phyloP scores from a whole-genome alignment of 129 eudicot species.

The Pulicaria dysenterica region DNA sequence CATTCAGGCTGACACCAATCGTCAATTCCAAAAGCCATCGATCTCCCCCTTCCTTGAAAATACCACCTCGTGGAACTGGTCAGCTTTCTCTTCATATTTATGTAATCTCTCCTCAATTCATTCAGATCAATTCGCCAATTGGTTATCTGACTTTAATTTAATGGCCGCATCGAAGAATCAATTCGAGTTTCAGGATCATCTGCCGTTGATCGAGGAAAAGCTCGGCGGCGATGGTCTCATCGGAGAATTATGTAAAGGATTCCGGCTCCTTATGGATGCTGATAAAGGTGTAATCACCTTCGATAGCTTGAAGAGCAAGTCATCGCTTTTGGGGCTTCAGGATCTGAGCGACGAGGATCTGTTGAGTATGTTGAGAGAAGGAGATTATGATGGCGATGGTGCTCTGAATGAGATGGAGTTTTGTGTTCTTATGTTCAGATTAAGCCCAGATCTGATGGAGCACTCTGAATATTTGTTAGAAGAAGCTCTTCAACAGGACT shows the following conservation, averaged over 20 bases:
- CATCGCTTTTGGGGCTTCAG: constrained; percentile 62
- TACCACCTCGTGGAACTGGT: constrained; percentile 27
- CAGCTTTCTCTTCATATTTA: constrained; percentile 18
- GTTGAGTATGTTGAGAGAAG: constrained; percentile 61
- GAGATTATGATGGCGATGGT: constrained; percentile 83
- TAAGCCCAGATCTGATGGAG: constrained; percentile 85
- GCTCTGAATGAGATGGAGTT: constrained; percentile 81
- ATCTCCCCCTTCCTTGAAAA: constrained; percentile 32
- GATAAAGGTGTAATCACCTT: constrained; percentile 78
- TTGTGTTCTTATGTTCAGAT: constrained; percentile 85
- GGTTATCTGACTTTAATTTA: neutral
- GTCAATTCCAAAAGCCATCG: constrained; percentile 23
- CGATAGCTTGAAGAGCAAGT: constrained; percentile 68
- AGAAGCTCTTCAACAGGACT: constrained; percentile 53
- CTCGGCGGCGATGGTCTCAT: constrained; percentile 81
- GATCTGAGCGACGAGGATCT: constrained; percentile 66
- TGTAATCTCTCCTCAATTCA: neutral
- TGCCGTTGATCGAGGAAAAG: constrained; percentile 78
- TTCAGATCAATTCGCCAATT: neutral
- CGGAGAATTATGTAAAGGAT: constrained; percentile 80
- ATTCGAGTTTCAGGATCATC: constrained; percentile 48
- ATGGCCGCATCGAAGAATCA: constrained; percentile 46
- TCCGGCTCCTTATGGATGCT: constrained; percentile 57
- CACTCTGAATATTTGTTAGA: constrained; percentile 66
- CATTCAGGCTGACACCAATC: too few relatives aligned